Evolutionary conservation across 2,329 filamentous ascomycete genomes (phyloP), one percentile per base, ranked within the genome.

Genomic region (Thermothelomyces thermophilus): DNA sequence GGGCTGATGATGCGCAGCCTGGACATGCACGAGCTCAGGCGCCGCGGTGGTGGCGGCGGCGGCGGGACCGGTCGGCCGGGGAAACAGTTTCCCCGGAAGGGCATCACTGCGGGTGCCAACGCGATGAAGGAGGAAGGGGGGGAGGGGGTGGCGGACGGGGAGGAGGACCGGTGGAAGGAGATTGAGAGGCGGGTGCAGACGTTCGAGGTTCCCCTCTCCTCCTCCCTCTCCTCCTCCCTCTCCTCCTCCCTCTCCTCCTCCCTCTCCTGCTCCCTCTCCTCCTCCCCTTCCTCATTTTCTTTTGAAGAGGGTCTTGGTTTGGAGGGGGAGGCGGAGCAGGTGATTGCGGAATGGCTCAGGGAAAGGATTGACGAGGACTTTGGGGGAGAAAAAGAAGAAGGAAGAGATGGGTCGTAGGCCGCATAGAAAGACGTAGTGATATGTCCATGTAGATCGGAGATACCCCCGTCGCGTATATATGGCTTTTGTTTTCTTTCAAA

Each of bases 291-390:
- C 19, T 37, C 52, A 10, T 1, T 49, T 30, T 19, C 31, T 34
- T 39, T 19, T 10, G 13, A 16, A 17, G 22, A 10, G 22, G 17
- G 30, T 28, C 46, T 57, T 31, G 56, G 56, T 19, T 41, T 63
- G 19, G 56, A 52, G 16, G 56, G 46, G 62, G 73, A 80, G 57
- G 83, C 81, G 0, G 83, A 84, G 62, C 82, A 82, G 65, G 75
- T 88, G 69, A 86, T 81, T 0, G 77, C 88, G 16, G 75, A 82
- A 64, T 75, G 82, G 56, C 77, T 90, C 44, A 80, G 84, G 62
- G 80, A 79, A 56, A 85, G 85, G 58, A 79, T 55, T 20, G 54
- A 48, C 28, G 48, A 49, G 40, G 48, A 54, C 31, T 33, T 42
- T 17, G 34, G 46, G 14, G 41, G 7, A 48, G 28, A 42, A n/a